A percentile compares a stretch with the other conserved stretches of the same genome.
These are phyloP conservation scores for Silene conica DNA, from an alignment of 148 eudicot species.

Conservation along the genomic window DNA sequence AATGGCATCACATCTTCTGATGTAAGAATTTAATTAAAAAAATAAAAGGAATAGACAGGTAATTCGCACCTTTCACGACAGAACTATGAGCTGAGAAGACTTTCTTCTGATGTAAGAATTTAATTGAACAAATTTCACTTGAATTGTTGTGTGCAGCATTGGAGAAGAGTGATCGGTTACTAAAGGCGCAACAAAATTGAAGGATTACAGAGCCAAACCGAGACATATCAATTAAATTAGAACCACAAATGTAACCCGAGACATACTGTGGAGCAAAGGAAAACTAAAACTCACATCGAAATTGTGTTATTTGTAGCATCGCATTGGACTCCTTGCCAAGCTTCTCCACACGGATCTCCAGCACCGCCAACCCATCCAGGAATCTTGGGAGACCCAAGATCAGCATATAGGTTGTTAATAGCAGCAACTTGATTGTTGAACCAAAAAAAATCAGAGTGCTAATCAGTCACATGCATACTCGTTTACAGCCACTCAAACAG, in stretches of 20 bases:
- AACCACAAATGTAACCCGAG: too few relatives aligned
- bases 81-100: slow-evolving; percentile 80
- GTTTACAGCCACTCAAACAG: background rate
- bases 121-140: slow-evolving; percentile 36
- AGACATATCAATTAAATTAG: too few relatives aligned
- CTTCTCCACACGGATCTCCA: slow-evolving; percentile 82
- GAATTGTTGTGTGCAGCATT: slow-evolving; percentile 20
- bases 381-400: slow-evolving; percentile 66
- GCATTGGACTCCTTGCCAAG: slow-evolving; percentile 89
- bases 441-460: slow-evolving; percentile 2
- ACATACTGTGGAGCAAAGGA: too few relatives aligned
- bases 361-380: slow-evolving; percentile 78
- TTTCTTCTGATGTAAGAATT: slow-evolving; percentile 41
- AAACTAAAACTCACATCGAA: too few relatives aligned
- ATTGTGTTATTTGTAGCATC: too few relatives aligned
- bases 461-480: slow-evolving; percentile 12
- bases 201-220: too few relatives aligned
- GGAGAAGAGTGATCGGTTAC: too few relatives aligned
- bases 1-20: background rate
- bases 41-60: background rate
- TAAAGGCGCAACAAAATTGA: too few relatives aligned
- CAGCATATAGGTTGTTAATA: slow-evolving; percentile 64
- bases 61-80: slow-evolving; percentile 77
- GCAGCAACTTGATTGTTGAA: slow-evolving; percentile 65
- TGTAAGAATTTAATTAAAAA: too few relatives aligned